Conservation (phyloP, 345 rosid species). For the Aquilaria sinensis region DNA sequence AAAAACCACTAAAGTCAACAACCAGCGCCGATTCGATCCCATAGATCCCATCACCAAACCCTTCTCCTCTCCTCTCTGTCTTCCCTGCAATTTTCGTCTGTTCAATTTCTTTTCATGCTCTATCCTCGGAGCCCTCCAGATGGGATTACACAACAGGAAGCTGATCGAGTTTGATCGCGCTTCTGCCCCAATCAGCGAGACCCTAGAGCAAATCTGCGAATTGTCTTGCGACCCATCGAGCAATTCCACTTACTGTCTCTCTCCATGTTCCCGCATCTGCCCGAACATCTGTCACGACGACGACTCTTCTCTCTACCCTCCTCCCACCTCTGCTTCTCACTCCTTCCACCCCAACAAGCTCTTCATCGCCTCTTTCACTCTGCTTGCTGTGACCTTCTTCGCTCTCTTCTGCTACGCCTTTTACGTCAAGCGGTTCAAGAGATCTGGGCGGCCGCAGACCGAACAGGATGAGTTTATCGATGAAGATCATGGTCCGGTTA, state of each 20-base stretch:
- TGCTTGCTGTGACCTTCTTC: conserved; percentile 24
- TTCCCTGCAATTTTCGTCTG: too few relatives aligned
- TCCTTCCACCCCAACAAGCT: conserved; percentile 9
- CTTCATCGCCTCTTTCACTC: conserved; percentile 23
- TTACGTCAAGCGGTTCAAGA: conserved; percentile 20
- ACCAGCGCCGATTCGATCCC: too few relatives aligned
- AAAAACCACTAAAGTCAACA: too few relatives aligned
- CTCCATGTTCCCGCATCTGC: conserved; percentile 11
- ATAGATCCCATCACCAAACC: too few relatives aligned
- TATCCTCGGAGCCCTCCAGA: too few relatives aligned
- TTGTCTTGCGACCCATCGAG: not conserved
- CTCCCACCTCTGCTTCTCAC: conserved; percentile 14
- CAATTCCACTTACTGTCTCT: conserved; percentile 1
- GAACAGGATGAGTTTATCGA: conserved; percentile 31
- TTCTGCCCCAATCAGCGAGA: too few relatives aligned
- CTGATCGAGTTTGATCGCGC: too few relatives aligned
- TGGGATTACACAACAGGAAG: too few relatives aligned
- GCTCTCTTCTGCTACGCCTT: conserved; percentile 21
- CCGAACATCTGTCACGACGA: conserved; percentile 20
- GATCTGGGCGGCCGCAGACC: not conserved
- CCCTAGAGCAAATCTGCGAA: not conserved
- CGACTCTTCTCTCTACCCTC: not conserved
- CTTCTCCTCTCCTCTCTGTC: too few relatives aligned
- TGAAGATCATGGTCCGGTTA: conserved; percentile 28
- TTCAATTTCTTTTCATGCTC: too few relatives aligned